phyloP scores from a whole-genome alignment of 2,329 filamentous ascomycete genomes.

The Fusarium denticulatum region DNA sequence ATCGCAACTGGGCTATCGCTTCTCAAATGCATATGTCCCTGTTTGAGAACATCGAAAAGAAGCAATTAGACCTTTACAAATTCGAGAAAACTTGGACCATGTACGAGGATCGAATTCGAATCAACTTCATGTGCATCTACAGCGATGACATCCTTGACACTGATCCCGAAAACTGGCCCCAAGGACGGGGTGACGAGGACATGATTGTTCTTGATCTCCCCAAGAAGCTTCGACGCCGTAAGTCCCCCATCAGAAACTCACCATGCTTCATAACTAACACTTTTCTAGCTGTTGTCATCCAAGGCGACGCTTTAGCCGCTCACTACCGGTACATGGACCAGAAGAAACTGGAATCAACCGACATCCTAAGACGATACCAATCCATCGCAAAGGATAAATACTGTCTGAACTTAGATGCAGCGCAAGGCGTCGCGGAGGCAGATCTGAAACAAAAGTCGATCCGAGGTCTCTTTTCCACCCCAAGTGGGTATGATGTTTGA shows the following conservation, averaged over 20 bases:
- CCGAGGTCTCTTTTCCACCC: neutral
- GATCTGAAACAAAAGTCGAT: conserved; percentile 3
- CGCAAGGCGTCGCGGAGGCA: neutral
- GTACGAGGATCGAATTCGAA: conserved; percentile 28
- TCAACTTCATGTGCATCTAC: conserved; percentile 36
- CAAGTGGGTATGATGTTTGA: neutral
- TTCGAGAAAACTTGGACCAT: conserved; percentile 31
- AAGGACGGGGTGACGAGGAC: conserved; percentile 1
- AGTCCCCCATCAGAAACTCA: neutral
- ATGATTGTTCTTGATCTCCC: conserved; percentile 29
- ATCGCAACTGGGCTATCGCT: conserved; percentile 30
- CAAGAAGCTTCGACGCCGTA: conserved; percentile 22
- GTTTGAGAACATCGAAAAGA: conserved; percentile 33
- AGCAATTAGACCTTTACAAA: conserved; percentile 27
- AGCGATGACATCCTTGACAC: conserved; percentile 28
- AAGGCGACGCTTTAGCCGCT: conserved; percentile 22
- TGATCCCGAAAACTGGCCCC: conserved; percentile 8
- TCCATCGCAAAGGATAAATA: conserved; percentile 24
- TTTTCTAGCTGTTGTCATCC: conserved; percentile 21
- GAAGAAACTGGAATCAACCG: neutral
- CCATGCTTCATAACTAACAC: neutral
- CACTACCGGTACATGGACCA: conserved; percentile 35
- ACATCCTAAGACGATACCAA: conserved; percentile 24
- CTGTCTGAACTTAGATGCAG: neutral
- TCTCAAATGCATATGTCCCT: conserved; percentile 34